Evolutionary conservation across 371 early-diverging fungal species (phyloP), one percentile per base, ranked within the genome.

Genomic region (Syncephalis fuscata): DNA sequence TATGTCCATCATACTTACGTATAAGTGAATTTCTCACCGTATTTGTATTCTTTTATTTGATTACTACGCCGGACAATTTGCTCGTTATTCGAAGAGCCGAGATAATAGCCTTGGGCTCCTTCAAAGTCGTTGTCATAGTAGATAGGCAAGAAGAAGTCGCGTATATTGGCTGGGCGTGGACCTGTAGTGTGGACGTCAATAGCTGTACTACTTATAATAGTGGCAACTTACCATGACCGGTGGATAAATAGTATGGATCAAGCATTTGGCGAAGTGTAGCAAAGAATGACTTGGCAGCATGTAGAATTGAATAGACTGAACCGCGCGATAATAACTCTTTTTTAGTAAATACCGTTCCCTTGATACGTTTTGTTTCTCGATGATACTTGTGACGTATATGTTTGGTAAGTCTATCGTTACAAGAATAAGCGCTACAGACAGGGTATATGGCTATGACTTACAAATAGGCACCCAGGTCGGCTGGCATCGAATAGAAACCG

Each of bases 121-220:
- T 41, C 41, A 41, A 41, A 41, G n/a, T 41, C 41, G 8, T n/a
- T 41, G n/a, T 41, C 41, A 15, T 41, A 41, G n/a, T 41, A 41
- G 8, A 41, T 21, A 8, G 16, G 16, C 19, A 21, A 15, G n/a
- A 41, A 41, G 41, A 32, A 32, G 11, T 32, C 32, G 4, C 32
- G 32, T 32, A 32, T 32, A 32, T 32, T 32, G 32, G 32, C 32
- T 7, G 32, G 32, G 11, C 32, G 32, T 32, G 32, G 32, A 7
- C 32, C 32, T 32, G 11, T 11, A 32, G 4, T 32, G 11, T 32
- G 4, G 11, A 7, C 4, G 11, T 32, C 32, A 32, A 32, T 11
- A 32, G 4, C 32, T 4, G 4, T 32, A 32, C 11, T 32, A 32
- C 11, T 11, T 7, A 7, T 4, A 7, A 32, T 32, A 32, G 4